phyloP scores from a whole-genome alignment of 805 yeast species.

The Myxozyma neotropica region DNA sequence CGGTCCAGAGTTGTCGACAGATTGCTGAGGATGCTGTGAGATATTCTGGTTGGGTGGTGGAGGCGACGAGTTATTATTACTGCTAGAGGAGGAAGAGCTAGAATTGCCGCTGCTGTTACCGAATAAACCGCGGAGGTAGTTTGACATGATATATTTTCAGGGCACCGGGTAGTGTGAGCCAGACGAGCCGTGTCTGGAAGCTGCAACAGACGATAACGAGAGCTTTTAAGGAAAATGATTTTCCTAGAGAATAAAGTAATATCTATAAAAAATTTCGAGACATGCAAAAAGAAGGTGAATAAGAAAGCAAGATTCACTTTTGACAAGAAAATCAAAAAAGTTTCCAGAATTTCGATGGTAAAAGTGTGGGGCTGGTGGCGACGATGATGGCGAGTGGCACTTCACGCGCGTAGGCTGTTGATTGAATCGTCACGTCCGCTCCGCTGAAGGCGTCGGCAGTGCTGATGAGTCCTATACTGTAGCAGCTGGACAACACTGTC shows the following conservation, averaged over 20 bases:
- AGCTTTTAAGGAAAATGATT: too few relatives aligned
- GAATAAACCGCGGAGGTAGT: constrained; percentile 14
- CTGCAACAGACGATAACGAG: too few relatives aligned
- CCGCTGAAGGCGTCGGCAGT: too few relatives aligned
- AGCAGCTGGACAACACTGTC: neutral
- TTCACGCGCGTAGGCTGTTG: too few relatives aligned
- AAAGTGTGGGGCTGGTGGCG: constrained; percentile 3
- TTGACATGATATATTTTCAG: constrained; percentile 12
- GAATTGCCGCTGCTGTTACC: constrained; percentile 7
- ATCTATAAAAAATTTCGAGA: neutral
- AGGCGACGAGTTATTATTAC: neutral
- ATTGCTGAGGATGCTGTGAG: constrained; percentile 2
- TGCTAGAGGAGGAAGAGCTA: constrained; percentile 2
- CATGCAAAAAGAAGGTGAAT: neutral
- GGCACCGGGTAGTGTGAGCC: neutral
- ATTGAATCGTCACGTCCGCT: too few relatives aligned
- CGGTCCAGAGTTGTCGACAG: neutral
- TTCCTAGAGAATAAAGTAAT: too few relatives aligned
- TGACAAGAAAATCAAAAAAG: neutral
- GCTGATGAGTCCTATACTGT: neutral
- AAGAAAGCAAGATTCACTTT: neutral
- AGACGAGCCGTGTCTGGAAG: too few relatives aligned
- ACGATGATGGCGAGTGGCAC: neutral
- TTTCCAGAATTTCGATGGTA: neutral
- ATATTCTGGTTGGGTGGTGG: neutral